A percentile compares a stretch with the other conserved stretches of the same genome.
phyloP scores from a whole-genome alignment of 345 rosid species.

The Anacardium occidentale region DNA sequence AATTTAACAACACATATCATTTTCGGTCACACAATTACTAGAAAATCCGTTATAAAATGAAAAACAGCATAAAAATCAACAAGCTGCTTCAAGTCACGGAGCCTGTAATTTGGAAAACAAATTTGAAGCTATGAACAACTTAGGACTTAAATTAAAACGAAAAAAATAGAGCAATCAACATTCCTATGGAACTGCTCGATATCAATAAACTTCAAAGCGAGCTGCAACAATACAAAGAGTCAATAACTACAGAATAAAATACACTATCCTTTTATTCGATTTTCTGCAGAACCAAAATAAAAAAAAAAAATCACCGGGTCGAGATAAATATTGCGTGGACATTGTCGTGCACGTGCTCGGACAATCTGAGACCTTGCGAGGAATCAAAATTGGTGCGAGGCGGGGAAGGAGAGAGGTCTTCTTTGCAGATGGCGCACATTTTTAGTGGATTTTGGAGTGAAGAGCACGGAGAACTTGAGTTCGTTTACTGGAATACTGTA shows the following conservation, averaged over 20 bases:
- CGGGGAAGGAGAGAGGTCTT: slow-evolving; percentile 35
- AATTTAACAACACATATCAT: not conserved
- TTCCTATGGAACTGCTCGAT: slow-evolving; percentile 94
- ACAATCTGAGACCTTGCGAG: slow-evolving; percentile 42
- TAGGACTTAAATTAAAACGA: not conserved
- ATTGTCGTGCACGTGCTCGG: slow-evolving; percentile 78
- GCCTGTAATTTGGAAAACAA: slow-evolving; percentile 45
- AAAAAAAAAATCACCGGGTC: slow-evolving; percentile 50
- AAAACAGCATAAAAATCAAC: slow-evolving; percentile 45
- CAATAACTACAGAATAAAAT: not conserved
- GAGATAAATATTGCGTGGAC: slow-evolving; percentile 81
- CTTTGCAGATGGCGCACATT: slow-evolving; percentile 70
- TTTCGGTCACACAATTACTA: not conserved
- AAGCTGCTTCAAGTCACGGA: slow-evolving; percentile 89
- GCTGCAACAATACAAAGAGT: slow-evolving; percentile 39
- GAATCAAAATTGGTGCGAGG: slow-evolving; percentile 25
- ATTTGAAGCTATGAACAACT: not conserved
- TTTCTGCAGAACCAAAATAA: not conserved
- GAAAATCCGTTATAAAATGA: not conserved
- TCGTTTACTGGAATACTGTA: no score
- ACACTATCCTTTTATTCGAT: not conserved
- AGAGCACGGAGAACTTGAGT: not conserved
- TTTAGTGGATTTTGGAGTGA: not conserved
- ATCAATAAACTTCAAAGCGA: slow-evolving; percentile 73
- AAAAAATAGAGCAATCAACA: slow-evolving; percentile 8